Evolutionary conservation across 2,329 filamentous ascomycete species (phyloP).

Genomic region (Aureobasidium pullulans): DNA sequence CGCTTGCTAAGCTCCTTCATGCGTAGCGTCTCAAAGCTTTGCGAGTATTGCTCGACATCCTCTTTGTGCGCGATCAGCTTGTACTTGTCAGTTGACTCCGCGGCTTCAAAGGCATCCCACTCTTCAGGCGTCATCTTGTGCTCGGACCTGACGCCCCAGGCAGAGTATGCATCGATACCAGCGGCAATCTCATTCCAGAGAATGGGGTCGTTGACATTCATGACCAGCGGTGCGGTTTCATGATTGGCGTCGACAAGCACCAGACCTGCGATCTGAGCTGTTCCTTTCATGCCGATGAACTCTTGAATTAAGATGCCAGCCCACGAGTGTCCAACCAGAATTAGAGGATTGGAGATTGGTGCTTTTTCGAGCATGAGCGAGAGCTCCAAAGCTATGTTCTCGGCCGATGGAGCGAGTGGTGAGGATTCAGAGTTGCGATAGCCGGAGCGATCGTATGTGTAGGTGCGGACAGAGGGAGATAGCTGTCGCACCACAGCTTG

Average conservation of each 20-base stretch:
- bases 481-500: not conserved
- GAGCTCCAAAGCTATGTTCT: not conserved
- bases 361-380: not conserved
- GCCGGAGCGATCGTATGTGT: not conserved
- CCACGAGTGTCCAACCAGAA: not conserved
- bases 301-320: not conserved
- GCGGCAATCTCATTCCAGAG: not conserved
- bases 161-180: not conserved
- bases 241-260: not conserved
- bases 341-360: not conserved
- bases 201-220: not conserved
- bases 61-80: constrained; percentile 8
- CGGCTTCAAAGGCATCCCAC: not conserved
- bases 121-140: not conserved
- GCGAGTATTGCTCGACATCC: constrained; percentile 16
- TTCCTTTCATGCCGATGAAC: not conserved
- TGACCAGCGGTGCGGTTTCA: not conserved
- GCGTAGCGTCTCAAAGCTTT: constrained; percentile 24
- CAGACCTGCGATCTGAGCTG: not conserved
- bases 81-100: not conserved
- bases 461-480: not conserved
- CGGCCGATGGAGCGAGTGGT: not conserved
- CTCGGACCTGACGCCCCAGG: not conserved
- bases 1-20: constrained; percentile 23
- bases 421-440: not conserved